Conservation (phyloP, 306 rosid genomes). For the Cucurbita maxima region DNA sequence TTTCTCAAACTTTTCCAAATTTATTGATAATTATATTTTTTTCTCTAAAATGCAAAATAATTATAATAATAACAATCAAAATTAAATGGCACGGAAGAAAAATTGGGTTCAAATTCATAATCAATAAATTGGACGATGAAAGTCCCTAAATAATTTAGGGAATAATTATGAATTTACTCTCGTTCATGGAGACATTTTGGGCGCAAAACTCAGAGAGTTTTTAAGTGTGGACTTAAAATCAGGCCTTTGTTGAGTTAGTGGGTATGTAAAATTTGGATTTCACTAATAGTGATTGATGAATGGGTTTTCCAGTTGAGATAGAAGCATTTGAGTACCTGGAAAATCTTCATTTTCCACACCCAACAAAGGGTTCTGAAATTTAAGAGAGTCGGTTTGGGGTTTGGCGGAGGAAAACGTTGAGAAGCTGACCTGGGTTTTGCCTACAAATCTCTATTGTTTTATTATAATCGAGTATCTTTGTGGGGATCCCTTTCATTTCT, state of each 20-base stretch:
- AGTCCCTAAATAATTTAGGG: too few relatives aligned
- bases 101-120: too few relatives aligned
- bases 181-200: too few relatives aligned
- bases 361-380: neutral
- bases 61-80: neutral
- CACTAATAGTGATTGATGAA: neutral
- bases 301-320: neutral
- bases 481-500: neutral
- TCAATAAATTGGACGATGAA: too few relatives aligned
- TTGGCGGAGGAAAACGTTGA: neutral
- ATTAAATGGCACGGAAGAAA: neutral
- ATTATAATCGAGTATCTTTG: conserved; percentile 1
- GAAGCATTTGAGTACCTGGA: neutral
- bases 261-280: neutral
- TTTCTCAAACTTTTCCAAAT: neutral
- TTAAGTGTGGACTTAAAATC: too few relatives aligned
- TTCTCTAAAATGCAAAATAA: neutral
- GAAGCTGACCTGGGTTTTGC: neutral
- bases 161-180: too few relatives aligned
- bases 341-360: neutral
- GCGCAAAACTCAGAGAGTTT: too few relatives aligned
- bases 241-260: too few relatives aligned
- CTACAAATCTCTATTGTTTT: neutral
- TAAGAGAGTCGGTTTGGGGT: neutral
- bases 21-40: too few relatives aligned